Evolutionary conservation across 2,329 filamentous ascomycete genomes (phyloP).

Genomic region (Monilinia aucupariae): DNA sequence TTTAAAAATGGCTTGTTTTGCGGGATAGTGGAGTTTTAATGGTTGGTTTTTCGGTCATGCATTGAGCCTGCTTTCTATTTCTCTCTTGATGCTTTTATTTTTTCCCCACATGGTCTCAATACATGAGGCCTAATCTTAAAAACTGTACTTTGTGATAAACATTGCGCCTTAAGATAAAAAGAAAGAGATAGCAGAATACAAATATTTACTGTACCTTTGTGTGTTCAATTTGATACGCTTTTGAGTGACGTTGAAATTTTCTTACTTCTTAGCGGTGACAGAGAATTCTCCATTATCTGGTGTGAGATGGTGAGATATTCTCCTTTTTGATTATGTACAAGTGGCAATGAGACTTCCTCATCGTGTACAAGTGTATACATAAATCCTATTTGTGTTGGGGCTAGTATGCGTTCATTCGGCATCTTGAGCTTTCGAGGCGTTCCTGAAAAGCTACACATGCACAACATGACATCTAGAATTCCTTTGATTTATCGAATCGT

Average conservation of each 20-base stretch:
- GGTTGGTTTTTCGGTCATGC: conserved; percentile 28
- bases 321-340: background rate
- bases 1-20: conserved; percentile 20
- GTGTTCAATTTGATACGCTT: conserved; percentile 2
- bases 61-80: conserved; percentile 15
- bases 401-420: background rate
- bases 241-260: background rate
- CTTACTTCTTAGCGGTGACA: too few relatives aligned
- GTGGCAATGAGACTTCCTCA: too few relatives aligned
- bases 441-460: conserved; percentile 9
- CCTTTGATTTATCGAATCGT: background rate
- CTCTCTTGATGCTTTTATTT: background rate
- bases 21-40: conserved; percentile 32
- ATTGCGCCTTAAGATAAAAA: conserved; percentile 13
- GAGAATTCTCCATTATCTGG: background rate
- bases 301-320: background rate
- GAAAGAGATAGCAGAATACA: conserved; percentile 13
- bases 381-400: background rate
- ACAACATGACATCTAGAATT: conserved; percentile 8
- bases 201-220: conserved; percentile 8
- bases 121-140: conserved; percentile 12
- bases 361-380: background rate
- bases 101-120: background rate
- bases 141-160: conserved; percentile 12
- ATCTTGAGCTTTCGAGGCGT: conserved; percentile 8